Base-by-base conservation (phyloP, 2,329 filamentous ascomycete species). In the Lomentospora prolificans region DNA sequence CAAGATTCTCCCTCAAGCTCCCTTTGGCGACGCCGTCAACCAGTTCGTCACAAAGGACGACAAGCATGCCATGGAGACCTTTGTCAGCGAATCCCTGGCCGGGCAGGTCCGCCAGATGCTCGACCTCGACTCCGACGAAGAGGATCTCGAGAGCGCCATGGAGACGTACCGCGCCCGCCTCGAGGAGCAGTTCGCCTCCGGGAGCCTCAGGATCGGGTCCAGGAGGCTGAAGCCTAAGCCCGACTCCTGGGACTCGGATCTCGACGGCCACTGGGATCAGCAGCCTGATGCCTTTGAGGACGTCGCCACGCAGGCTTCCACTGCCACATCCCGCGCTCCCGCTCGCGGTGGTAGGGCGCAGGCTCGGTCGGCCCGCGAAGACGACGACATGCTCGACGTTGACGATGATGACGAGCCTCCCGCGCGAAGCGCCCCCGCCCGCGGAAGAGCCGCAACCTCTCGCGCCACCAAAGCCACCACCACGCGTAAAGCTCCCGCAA, bases 31-130 rank as follows among this genome's bases (percentile, higher is more conserved):
- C 64, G 94, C 94, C 0, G 90, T 99, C 4, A 86, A 85, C 50
- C 88, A 95, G 59, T 99, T 94, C 63, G 90, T 99, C 25, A 85
- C 91, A 67, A 97, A 97, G 62, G 90, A 96, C 61, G 94, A 99
- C 72, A 95, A 91, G 66, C 85, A 94, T 63, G 90, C 90, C 2
- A 90, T 97, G 84, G 84, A 91, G 64, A 75, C 84, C 46, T 92
- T 92, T 62, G 85, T 92, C 8, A 81, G 79, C 22, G 85, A 90
- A 30, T 86, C 85, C 12, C 72, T 92, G 2, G 77, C 81, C 2
- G 82, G 78, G 22, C 87, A 90, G 64, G 79, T 91, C 17, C 83
- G 84, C 61, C 80, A 87, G 59, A 76, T 92, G 64, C 74, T 91
- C 31, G 74, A 77, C 1, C 71, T 89, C 4, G 82, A 87, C 50